Conservation (phyloP, 768 basidiomycete genomes). For the Lentinus tigrinus region DNA sequence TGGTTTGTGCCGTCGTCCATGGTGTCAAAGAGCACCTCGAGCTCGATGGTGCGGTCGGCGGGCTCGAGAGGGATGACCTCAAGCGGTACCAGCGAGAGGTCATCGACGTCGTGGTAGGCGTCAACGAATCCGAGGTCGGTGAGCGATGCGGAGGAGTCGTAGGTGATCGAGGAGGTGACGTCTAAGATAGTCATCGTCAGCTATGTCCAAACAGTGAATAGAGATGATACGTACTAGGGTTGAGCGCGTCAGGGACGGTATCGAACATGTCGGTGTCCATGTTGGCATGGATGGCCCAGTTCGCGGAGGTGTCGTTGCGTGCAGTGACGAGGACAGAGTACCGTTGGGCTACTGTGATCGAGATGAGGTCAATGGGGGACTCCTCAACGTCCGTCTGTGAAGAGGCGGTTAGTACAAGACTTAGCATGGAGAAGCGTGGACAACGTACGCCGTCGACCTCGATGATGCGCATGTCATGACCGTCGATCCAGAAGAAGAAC, state of each 20-base stretch:
- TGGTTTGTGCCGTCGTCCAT: conserved; percentile 84
- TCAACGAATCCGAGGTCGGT: conserved; percentile 54
- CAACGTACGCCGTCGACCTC: conserved; percentile 77
- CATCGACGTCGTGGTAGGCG: conserved; percentile 62
- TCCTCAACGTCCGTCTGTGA: conserved; percentile 73
- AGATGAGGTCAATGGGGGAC: conserved; percentile 67
- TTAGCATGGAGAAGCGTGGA: not conserved
- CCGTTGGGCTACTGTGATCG: conserved; percentile 84
- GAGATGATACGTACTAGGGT: conserved; percentile 56
- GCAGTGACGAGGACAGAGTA: conserved; percentile 93
- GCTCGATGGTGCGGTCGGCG: conserved; percentile 58
- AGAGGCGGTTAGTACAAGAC: not conserved
- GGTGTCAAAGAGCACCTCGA: conserved; percentile 80
- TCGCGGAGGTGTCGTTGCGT: conserved; percentile 72
- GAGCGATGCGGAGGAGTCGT: conserved; percentile 51
- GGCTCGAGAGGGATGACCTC: conserved; percentile 46
- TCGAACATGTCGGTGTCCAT: conserved; percentile 94
- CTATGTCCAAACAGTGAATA: not conserved
- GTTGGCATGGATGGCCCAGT: conserved; percentile 90
- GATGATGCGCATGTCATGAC: conserved; percentile 81
- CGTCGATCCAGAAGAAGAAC: conserved; percentile 89
- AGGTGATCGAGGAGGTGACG: conserved; percentile 80
- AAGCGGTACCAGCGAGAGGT: conserved; percentile 68
- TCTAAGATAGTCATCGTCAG: conserved; percentile 42
- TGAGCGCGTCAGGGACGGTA: conserved; percentile 63